Evolutionary conservation across 768 basidiomycete species (phyloP).

Genomic region (Pleurotus cornucopiae): DNA sequence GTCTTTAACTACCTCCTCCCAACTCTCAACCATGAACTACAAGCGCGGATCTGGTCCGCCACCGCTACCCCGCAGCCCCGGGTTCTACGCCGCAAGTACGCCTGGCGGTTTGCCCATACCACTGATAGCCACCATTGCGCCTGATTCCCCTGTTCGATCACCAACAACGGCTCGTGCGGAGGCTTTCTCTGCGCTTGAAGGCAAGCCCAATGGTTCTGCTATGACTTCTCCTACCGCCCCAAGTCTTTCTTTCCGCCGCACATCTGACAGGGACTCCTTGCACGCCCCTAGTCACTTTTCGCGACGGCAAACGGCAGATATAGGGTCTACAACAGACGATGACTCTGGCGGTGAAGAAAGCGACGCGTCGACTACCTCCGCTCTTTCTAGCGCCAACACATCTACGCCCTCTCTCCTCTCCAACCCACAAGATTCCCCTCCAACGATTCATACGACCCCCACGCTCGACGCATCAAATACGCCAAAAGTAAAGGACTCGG

Average conservation of each 20-base stretch:
- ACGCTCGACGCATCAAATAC: not conserved
- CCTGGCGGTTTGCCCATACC: constrained; percentile 48
- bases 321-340: constrained; percentile 3
- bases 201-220: not conserved
- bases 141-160: constrained; percentile 30
- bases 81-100: constrained; percentile 13
- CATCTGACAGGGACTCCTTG: constrained; percentile 11
- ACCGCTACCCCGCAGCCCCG: constrained; percentile 3
- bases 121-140: constrained; percentile 47
- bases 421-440: constrained; percentile 6
- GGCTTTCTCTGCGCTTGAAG: constrained; percentile 7
- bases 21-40: not conserved
- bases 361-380: constrained; percentile 31
- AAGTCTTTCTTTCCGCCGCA: constrained; percentile 13
- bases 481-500: constrained; percentile 1
- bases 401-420: constrained; percentile 13
- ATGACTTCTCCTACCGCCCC: constrained; percentile 10
- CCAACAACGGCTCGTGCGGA: constrained; percentile 17
- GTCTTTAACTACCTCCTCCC: constrained; percentile 13
- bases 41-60: not conserved
- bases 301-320: constrained; percentile 13
- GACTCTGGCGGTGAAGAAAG: constrained; percentile 30
- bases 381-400: constrained; percentile 18
- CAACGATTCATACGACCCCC: not conserved
- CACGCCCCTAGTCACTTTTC: constrained; percentile 14